Conservation (phyloP, 2,329 filamentous ascomycete species). For the Pestalotiopsis sp. region DNA sequence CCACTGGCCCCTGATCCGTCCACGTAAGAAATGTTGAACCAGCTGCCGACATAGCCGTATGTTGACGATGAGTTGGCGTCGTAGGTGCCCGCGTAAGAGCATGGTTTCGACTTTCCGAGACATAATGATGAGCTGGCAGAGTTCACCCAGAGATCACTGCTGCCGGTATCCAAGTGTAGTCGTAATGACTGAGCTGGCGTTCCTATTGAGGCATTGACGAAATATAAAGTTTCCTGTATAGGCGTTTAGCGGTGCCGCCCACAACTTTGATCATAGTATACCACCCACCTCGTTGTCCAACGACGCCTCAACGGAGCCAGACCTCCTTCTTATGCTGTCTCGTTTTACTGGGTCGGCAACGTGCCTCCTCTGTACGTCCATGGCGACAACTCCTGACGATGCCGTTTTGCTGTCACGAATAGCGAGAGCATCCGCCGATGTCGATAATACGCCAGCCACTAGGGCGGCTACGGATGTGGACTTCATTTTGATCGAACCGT, state of each 20-base stretch:
- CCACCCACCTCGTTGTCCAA: constrained; percentile 59
- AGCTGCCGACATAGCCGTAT: constrained; percentile 71
- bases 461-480: constrained; percentile 27
- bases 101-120: constrained; percentile 48
- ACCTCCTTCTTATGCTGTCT: constrained; percentile 48
- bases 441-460: constrained; percentile 27
- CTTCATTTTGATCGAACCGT: constrained; percentile 19
- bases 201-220: constrained; percentile 64
- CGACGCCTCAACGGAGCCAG: constrained; percentile 42
- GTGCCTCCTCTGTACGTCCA: constrained; percentile 45
- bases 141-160: constrained; percentile 75
- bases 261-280: neutral
- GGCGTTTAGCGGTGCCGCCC: constrained; percentile 22
- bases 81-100: constrained; percentile 68
- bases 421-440: constrained; percentile 29
- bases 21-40: constrained; percentile 87
- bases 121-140: constrained; percentile 65
- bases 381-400: constrained; percentile 46
- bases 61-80: constrained; percentile 73
- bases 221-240: constrained; percentile 63
- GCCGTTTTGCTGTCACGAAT: constrained; percentile 22
- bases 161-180: constrained; percentile 69
- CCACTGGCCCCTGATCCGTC: constrained; percentile 79
- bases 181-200: constrained; percentile 61
- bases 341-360: constrained; percentile 45